Evolutionary conservation across 306 rosid genomes (phyloP), one percentile per base, ranked within the genome.

Genomic region (Malus sylvestris): DNA sequence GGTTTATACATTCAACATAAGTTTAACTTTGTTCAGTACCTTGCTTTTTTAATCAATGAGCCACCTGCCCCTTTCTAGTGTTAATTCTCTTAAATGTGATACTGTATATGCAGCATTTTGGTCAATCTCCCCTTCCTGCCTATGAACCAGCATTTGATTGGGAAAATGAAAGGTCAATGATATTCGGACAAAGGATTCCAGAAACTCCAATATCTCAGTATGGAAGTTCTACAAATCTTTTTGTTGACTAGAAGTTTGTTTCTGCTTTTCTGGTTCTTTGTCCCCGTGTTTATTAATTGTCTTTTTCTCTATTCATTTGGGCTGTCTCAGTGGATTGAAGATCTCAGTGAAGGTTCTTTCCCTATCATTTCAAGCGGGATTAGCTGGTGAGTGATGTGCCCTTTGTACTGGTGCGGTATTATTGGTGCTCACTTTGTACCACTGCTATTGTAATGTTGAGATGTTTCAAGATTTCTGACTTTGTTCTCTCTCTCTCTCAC

Each of bases 141-240:
- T 95, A 95, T 72, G 97, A 92, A 76, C 99, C 97, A 3, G 99
- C 97, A 18, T 95, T 90, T 89, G 99, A 95, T 83, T 95, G 99
- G 99, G 99, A 95, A 85, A 90, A 92, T 76, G 99, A 95, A 89
- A 89, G 99, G 84, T 91, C 90, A 4, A 79, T 89, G 92, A 95
- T 91, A 88, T 93, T 91, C 86, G 97, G 99, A 33, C 99, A 95
- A 89, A 88, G 99, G 88, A 86, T 86, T 71, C 92, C 92, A 2
- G 99, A 95, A 87, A 80, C 91, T 83, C 99, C 99, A 61, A 73
- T 88, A 72, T 83, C 96, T 65, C 97, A 92, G 99, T 95, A 95
- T 76, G 90, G 35, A 67, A 75, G 7, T 73, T 15, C 53, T 60
- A 35, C 10, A 74, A 35, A 35, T 60, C 12, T 40, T 73, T 18